Evolutionary conservation across 805 yeast species (phyloP).

Genomic region (Metschnikowia rubicola): DNA sequence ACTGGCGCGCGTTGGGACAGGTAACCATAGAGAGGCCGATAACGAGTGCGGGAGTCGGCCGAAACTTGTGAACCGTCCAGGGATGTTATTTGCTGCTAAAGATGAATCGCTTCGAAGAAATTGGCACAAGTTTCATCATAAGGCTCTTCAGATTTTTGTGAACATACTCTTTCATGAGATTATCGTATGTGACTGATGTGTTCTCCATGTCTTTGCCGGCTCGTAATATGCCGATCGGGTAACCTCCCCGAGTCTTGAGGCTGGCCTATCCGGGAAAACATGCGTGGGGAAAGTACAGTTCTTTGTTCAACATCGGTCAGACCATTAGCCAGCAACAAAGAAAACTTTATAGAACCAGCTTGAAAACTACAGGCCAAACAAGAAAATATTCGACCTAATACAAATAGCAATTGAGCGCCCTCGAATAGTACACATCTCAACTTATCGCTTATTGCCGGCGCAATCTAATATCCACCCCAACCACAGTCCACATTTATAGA

Average conservation of each 20-base stretch:
- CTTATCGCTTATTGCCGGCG: too few species aligned
- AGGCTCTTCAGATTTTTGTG: too few species aligned
- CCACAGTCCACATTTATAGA: neutral
- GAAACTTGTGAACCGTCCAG: too few species aligned
- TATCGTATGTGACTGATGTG: too few species aligned
- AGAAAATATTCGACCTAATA: neutral
- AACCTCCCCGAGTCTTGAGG: conserved; percentile 4
- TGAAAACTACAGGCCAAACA: neutral
- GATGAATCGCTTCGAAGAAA: too few species aligned
- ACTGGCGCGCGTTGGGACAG: too few species aligned
- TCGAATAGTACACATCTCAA: too few species aligned
- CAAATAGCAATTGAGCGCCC: neutral
- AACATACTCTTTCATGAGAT: too few species aligned
- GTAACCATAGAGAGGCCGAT: conserved; percentile 25
- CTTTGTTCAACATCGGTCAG: neutral
- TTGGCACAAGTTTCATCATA: too few species aligned
- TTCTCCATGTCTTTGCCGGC: neutral
- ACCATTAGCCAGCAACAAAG: neutral
- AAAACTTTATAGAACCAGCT: neutral
- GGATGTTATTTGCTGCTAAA: too few species aligned
- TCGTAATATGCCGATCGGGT: conserved; percentile 8
- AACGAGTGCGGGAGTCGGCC: neutral
- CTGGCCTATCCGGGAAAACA: conserved; percentile 7
- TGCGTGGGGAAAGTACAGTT: conserved; percentile 1
- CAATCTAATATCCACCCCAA: too few species aligned